Conservation (phyloP, 805 yeast species). For the Yarrowia osloensis region DNA sequence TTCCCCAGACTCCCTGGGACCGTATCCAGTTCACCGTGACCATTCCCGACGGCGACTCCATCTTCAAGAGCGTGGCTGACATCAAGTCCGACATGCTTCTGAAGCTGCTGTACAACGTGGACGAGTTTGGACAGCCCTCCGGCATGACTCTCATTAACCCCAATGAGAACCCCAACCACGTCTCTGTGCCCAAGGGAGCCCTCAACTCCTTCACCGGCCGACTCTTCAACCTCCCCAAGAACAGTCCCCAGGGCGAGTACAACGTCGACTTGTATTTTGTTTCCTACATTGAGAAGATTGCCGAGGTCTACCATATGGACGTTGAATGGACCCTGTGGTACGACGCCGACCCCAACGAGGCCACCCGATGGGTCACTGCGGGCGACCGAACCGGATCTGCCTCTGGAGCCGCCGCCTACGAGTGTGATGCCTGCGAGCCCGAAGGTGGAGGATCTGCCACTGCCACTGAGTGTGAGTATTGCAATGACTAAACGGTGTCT, state of each 20-base stretch:
- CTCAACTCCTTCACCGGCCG: not conserved
- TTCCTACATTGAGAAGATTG: not conserved
- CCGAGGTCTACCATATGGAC: not conserved
- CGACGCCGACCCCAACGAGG: not conserved
- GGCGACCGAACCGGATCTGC: not conserved
- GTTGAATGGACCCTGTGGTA: not conserved
- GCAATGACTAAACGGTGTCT: too few species aligned
- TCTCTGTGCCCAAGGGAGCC: not conserved
- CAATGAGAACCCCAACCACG: not conserved
- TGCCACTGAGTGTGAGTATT: not conserved
- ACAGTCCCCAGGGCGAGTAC: not conserved
- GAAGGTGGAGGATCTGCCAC: conserved; percentile 2
- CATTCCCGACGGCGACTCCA: not conserved
- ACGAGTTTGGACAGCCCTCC: not conserved
- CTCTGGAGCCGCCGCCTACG: not conserved
- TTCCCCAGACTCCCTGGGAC: not conserved
- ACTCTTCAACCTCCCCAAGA: conserved; percentile 3
- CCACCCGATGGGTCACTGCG: not conserved
- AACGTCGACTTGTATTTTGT: not conserved
- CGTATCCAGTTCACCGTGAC: not conserved
- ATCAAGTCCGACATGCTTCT: not conserved
- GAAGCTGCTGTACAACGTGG: not conserved
- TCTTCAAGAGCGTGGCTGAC: not conserved
- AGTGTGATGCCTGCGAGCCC: not conserved
- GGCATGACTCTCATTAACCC: not conserved